phyloP scores from a whole-genome alignment of 139 green algal species.

The Desmodesmus armatus region DNA sequence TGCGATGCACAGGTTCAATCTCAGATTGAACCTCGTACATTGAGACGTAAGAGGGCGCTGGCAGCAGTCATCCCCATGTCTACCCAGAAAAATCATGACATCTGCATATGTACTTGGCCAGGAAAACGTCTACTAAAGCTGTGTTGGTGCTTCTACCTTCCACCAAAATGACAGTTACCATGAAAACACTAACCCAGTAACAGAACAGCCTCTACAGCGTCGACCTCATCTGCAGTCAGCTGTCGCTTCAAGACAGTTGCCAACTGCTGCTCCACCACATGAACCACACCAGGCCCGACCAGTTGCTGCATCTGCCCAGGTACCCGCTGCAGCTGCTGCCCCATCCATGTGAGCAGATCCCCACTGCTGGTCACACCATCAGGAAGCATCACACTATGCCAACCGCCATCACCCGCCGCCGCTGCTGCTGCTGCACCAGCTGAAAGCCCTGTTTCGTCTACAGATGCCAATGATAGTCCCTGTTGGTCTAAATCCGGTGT shows the following conservation, averaged over 20 bases:
- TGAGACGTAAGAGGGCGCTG: too few species aligned
- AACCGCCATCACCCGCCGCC: background rate
- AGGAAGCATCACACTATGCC: background rate
- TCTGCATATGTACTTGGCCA: too few species aligned
- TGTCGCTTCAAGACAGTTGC: background rate
- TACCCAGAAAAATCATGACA: too few species aligned
- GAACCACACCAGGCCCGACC: slow-evolving; percentile 7
- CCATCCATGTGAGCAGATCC: background rate
- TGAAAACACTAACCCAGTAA: too few species aligned
- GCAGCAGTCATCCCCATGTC: too few species aligned
- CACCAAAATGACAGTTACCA: too few species aligned
- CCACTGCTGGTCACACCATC: background rate
- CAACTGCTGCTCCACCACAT: background rate
- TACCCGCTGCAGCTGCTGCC: background rate
- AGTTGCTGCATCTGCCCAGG: background rate
- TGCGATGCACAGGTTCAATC: too few species aligned
- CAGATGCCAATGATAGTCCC: background rate
- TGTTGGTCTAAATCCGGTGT: background rate
- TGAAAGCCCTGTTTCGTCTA: background rate
- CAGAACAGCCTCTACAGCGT: background rate
- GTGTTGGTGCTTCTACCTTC: too few species aligned
- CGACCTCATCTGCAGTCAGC: background rate
- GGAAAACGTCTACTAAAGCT: too few species aligned
- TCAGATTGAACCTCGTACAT: too few species aligned
- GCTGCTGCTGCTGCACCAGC: background rate